Base-by-base conservation (phyloP, 306 rosid genomes). In the Rosa persica region DNA sequence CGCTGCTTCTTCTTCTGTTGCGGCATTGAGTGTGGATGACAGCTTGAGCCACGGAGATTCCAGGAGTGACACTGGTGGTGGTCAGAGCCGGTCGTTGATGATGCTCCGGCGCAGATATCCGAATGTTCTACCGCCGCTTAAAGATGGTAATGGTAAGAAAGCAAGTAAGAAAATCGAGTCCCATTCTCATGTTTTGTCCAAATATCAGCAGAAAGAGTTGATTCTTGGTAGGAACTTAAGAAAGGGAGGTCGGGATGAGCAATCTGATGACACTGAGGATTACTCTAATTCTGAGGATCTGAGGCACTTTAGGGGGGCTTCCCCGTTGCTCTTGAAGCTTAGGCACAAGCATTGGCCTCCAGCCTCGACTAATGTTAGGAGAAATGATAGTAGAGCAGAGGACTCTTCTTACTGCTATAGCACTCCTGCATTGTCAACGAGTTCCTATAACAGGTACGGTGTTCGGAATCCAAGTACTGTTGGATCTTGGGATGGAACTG, bases 391-490 rank as follows among this genome's bases (percentile, higher is more conserved):
- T 68, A 61, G 77, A 38, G 92, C 82, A 83, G 98, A 92, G 49
- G 97, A 92, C 74, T 92, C 96, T 82, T 94, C 96, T 72, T 94
- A 90, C 81, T 85, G 97, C 44, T 91, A 91, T 34, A 93, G 96
- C 72, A 95, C 98, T 22, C 99, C 99, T 38, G 99, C 99, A 65
- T 84, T 95, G 85, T 95, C 99, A 16, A 88, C 98, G 62, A 81
- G 97, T 77, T 95, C 98, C 81, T 92, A 86, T 68, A 89, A 92
- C 52, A 81, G 85, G 87, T 91, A 87, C 27, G 86, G 66, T 34
- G 88, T 76, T 72, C 85, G 81, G 6, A 86, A 91, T 66, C 92
- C 98, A 0, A 91, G 97, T 81, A 95, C 98, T 23, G 88, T 89
- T 84, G 97, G 96, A 65, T 92, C 98, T 75, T 95, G 96, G 96